phyloP scores from a whole-genome alignment of 2,329 filamentous ascomycete genomes.

The Epicoccum sorghinum region DNA sequence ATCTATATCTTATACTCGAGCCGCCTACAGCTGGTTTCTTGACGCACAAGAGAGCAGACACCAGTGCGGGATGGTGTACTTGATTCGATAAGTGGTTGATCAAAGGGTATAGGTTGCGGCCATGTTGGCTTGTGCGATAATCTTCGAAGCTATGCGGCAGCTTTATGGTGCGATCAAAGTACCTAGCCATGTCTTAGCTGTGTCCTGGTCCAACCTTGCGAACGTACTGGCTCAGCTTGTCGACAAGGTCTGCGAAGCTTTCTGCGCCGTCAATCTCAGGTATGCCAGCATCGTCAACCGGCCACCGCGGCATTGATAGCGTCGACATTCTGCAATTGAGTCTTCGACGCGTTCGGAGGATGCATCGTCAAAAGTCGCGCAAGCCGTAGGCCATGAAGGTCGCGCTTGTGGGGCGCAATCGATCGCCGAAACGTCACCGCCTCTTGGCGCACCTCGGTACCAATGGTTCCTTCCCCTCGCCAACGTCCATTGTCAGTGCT shows the following conservation, averaged over 20 bases:
- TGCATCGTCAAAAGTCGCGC: slow-evolving; percentile 15
- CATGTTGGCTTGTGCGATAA: slow-evolving; percentile 69
- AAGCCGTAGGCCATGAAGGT: slow-evolving; percentile 4
- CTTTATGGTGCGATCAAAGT: slow-evolving; percentile 62
- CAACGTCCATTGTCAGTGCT: neutral
- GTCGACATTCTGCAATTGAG: slow-evolving; percentile 30
- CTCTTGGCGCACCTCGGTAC: slow-evolving; percentile 18
- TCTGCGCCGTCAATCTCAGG: slow-evolving; percentile 66
- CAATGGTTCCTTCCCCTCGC: neutral
- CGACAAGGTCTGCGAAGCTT: slow-evolving; percentile 67
- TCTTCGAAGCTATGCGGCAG: slow-evolving; percentile 76
- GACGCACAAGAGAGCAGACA: slow-evolving; percentile 75
- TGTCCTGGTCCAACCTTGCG: slow-evolving; percentile 1
- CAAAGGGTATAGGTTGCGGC: slow-evolving; percentile 62
- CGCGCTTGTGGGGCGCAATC: slow-evolving; percentile 13
- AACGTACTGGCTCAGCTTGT: slow-evolving; percentile 63
- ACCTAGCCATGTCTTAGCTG: slow-evolving; percentile 37
- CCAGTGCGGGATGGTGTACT: slow-evolving; percentile 71
- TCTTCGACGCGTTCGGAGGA: slow-evolving; percentile 6
- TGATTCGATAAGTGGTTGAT: slow-evolving; percentile 68
- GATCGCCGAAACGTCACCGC: slow-evolving; percentile 18
- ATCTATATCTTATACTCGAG: neutral
- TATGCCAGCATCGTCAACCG: slow-evolving; percentile 47
- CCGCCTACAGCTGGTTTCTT: neutral
- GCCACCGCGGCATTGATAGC: slow-evolving; percentile 38